Evolutionary conservation across 768 basidiomycete genomes (phyloP), one percentile per base, ranked within the genome.

Genomic region (Cystofilobasidium macerans): DNA sequence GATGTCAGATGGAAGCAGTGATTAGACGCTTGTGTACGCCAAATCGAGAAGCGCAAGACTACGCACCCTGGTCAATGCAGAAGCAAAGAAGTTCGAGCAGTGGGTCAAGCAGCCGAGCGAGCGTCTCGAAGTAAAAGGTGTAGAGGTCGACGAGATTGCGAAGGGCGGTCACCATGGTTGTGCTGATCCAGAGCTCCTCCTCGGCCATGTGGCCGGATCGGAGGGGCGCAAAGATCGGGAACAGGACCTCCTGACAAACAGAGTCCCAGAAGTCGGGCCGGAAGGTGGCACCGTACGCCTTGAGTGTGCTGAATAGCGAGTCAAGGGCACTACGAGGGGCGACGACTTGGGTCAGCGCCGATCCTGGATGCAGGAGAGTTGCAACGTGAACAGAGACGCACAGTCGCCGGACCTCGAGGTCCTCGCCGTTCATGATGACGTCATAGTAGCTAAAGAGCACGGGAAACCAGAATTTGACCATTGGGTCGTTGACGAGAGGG

Each of bases 341-440:
- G 48, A 20, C 33, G 30, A 30, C 20, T 26, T 28, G 9, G 24
- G 40, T 61, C 40, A 54, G 54, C 33, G 66, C 57, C 56, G 42
- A 35, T 35, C 42, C 26, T 18, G 65, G 32, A 67, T 58, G n/a
- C 4, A 16, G 57, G 20, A 33, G 32, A 14, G 3, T 36, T 35
- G 3, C 43, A 22, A 33, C 38, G 24, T 18, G 42, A 42, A 47
- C n/a, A 36, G 61, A 16, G 33, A 80, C 90, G 78, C 74, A 99
- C 95, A 97, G 76, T 73, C 93, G 83, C 71, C 95, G 85, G 61
- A 99, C 92, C 82, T 99, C 95, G 32, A 99, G 79, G 73, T 99
- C 95, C 75, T 98, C 95, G 22, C 91, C 95, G 69, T 95, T 98
- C 94, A 99, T 98, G 74, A 99, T 94, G 62, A 99, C 94, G 75